phyloP scores from a whole-genome alignment of 371 early-diverging fungal species.

The Apophysomyces sp. region DNA sequence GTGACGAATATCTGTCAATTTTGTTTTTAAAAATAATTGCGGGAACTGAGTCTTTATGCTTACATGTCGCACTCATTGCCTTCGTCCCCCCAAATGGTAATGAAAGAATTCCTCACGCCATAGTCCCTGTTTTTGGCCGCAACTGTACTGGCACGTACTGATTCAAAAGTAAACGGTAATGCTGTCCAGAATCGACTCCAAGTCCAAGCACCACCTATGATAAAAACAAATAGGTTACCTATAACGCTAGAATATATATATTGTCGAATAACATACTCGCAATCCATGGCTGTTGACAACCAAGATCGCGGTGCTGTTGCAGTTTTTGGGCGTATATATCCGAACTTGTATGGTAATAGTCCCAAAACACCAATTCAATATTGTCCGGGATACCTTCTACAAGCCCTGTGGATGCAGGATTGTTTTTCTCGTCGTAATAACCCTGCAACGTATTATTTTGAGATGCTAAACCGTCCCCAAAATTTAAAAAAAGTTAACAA shows the following conservation, averaged over 20 bases:
- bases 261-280: constrained; percentile 45
- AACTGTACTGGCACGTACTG: constrained; percentile 70
- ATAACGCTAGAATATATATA: background rate
- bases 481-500: background rate
- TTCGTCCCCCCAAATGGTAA: constrained; percentile 90
- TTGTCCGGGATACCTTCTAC: constrained; percentile 63
- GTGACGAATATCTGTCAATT: constrained; percentile 53
- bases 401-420: constrained; percentile 54
- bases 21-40: background rate
- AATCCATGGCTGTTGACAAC: constrained; percentile 79
- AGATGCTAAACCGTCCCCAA: constrained; percentile 58
- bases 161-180: constrained; percentile 77
- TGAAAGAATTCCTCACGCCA: constrained; percentile 72
- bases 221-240: background rate
- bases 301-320: constrained; percentile 78
- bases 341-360: constrained; percentile 78
- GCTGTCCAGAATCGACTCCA: constrained; percentile 87
- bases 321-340: constrained; percentile 75
- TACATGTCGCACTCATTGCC: constrained; percentile 88
- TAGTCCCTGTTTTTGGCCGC: constrained; percentile 62
- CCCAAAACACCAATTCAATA: constrained; percentile 83
- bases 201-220: constrained; percentile 70
- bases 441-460: constrained; percentile 77
- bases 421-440: constrained; percentile 73
- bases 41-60: background rate